Percentiles rank a stretch among this genome's conserved stretches.
phyloP scores from a whole-genome alignment of 768 basidiomycete species.

The Lentinula guzmanii region DNA sequence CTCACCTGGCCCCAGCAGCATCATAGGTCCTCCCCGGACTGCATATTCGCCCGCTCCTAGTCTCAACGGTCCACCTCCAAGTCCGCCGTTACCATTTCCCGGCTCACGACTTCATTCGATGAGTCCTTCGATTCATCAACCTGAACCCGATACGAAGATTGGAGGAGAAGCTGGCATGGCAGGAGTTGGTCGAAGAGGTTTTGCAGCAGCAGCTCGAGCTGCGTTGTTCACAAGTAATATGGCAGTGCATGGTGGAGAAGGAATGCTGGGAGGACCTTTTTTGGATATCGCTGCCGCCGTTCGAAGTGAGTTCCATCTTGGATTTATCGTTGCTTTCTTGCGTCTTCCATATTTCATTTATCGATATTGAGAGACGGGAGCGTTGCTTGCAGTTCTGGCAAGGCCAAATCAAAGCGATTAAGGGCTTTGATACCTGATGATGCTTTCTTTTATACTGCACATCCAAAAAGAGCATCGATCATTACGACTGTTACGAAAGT shows the following conservation, averaged over 20 bases:
- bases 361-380: background rate
- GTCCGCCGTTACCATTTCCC: conserved; percentile 13
- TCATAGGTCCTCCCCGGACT: background rate
- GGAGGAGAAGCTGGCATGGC: conserved; percentile 87
- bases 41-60: conserved; percentile 11
- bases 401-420: background rate
- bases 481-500: background rate
- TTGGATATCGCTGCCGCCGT: conserved; percentile 38
- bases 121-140: conserved; percentile 15
- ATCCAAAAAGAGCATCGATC: background rate
- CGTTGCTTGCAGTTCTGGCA: background rate
- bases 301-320: conserved; percentile 25
- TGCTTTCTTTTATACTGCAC: background rate
- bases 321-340: background rate
- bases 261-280: conserved; percentile 15
- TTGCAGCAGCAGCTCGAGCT: conserved; percentile 67
- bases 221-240: conserved; percentile 35
- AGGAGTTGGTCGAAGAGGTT: conserved; percentile 82
- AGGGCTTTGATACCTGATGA: background rate
- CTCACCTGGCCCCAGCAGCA: background rate
- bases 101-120: conserved; percentile 10
- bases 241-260: background rate
- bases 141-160: conserved; percentile 58
- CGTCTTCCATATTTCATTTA: background rate
- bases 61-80: background rate